These are phyloP conservation scores for Fusarium sp. DNA, from an alignment of 2,329 filamentous ascomycete species.

Conservation along the genomic window DNA sequence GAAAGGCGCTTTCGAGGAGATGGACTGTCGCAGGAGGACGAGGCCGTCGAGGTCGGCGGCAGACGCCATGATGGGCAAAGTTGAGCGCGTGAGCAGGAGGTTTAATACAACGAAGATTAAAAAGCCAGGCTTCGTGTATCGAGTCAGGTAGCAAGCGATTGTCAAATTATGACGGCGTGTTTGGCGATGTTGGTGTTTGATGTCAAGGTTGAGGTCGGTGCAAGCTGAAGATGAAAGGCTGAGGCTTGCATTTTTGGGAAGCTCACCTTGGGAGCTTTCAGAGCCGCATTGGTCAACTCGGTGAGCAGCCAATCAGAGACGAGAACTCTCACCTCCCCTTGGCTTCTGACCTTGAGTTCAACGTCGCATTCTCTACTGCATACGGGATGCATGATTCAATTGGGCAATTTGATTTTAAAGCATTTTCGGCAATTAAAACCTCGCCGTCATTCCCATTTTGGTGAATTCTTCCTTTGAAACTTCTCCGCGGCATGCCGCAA, in stretches of 20 bases:
- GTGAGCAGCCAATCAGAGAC: slow-evolving; percentile 35
- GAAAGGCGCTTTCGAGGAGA: slow-evolving; percentile 76
- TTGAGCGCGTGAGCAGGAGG: slow-evolving; percentile 5
- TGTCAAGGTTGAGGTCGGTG: slow-evolving; percentile 11
- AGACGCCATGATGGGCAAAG: slow-evolving; percentile 62
- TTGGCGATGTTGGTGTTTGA: slow-evolving; percentile 4
- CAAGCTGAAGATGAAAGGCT: slow-evolving; percentile 42
- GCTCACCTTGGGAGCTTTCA: slow-evolving; percentile 23
- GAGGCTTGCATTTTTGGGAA: slow-evolving; percentile 39
- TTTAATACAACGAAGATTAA: not conserved
- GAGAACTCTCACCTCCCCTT: not conserved
- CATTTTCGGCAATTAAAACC: not conserved
- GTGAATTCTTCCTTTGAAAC: not conserved
- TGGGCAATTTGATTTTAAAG: not conserved
- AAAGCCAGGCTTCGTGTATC: not conserved
- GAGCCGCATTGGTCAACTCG: not conserved
- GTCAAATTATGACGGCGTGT: not conserved
- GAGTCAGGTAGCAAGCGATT: not conserved
- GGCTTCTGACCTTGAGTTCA: not conserved
- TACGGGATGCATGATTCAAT: not conserved
- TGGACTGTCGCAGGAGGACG: slow-evolving; percentile 84
- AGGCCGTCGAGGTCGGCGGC: slow-evolving; percentile 79
- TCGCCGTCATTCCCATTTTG: not conserved
- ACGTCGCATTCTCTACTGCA: slow-evolving; percentile 1
- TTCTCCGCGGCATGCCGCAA: not conserved